These are phyloP conservation scores for Holtermanniella nyarrowii DNA, from an alignment of 768 basidiomycete species.

Conservation along the genomic window DNA sequence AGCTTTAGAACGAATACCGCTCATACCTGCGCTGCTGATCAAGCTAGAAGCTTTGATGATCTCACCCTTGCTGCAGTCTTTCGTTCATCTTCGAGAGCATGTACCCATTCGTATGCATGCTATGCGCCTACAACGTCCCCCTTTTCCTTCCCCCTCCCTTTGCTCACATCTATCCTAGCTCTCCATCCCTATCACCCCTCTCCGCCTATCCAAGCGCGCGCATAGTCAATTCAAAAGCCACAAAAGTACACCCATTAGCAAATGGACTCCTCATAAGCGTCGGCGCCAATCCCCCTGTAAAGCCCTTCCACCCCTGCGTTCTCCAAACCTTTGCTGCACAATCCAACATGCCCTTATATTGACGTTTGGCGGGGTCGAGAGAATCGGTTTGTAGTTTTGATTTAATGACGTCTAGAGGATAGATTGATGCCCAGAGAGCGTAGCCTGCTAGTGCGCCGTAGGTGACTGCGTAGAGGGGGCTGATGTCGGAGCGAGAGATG, in stretches of 20 bases:
- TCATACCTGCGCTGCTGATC: too few species aligned
- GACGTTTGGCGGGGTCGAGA: constrained; percentile 56
- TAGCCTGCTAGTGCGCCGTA: constrained; percentile 91
- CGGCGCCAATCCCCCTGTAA: constrained; percentile 81
- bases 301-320: constrained; percentile 72
- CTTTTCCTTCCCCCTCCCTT: too few species aligned
- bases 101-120: too few species aligned
- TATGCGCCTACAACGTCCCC: too few species aligned
- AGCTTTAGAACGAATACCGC: too few species aligned
- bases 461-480: constrained; percentile 62
- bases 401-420: constrained; percentile 94
- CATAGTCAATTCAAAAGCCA: constrained; percentile 88
- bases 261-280: constrained; percentile 94
- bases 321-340: constrained; percentile 74
- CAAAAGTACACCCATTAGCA: constrained; percentile 92
- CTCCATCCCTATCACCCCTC: too few species aligned
- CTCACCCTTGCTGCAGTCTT: too few species aligned
- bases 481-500: constrained; percentile 58
- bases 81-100: too few species aligned
- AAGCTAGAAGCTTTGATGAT: too few species aligned
- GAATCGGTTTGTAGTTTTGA: constrained; percentile 87
- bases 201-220: constrained; percentile 44
- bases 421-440: constrained; percentile 59
- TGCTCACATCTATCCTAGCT: too few species aligned
- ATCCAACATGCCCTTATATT: constrained; percentile 71